Percentiles rank a stretch among this genome's conserved stretches.
phyloP scores from a whole-genome alignment of 805 yeast species.

The Aciculoconidium aculeatum region DNA sequence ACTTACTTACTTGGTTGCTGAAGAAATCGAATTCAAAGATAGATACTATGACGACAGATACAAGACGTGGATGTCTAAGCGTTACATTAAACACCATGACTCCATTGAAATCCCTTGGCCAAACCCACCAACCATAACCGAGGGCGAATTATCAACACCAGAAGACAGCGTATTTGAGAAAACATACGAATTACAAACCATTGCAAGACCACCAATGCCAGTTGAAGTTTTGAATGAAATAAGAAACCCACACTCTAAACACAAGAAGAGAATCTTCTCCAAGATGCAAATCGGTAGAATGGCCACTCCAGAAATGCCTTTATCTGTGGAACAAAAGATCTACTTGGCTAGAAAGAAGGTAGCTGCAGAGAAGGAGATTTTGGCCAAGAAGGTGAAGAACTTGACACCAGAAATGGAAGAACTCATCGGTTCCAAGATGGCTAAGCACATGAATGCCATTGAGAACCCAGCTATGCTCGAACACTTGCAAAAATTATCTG shows the following conservation, averaged over 20 bases:
- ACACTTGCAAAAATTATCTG: slow-evolving; percentile 36
- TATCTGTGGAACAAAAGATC: slow-evolving; percentile 55
- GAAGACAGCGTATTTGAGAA: slow-evolving; percentile 58
- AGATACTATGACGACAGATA: slow-evolving; percentile 69
- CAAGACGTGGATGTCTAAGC: slow-evolving; percentile 66
- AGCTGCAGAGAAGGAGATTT: slow-evolving; percentile 1
- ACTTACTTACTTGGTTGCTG: slow-evolving; percentile 70
- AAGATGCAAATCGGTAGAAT: slow-evolving; percentile 57
- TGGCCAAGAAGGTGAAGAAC: slow-evolving; percentile 28
- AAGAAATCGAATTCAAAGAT: slow-evolving; percentile 62
- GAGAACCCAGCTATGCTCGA: slow-evolving; percentile 29
- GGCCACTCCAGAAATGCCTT: slow-evolving; percentile 74
- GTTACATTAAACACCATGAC: slow-evolving; percentile 68
- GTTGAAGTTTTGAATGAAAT: slow-evolving; percentile 56
- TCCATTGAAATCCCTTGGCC: slow-evolving; percentile 88
- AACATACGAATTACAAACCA: slow-evolving; percentile 65
- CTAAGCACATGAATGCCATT: slow-evolving; percentile 31
- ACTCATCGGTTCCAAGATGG: slow-evolving; percentile 47
- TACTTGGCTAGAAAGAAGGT: slow-evolving; percentile 48
- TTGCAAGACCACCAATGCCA: slow-evolving; percentile 68
- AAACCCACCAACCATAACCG: slow-evolving; percentile 52
- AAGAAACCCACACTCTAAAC: slow-evolving; percentile 71
- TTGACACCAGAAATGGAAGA: slow-evolving; percentile 51
- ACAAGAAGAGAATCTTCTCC: slow-evolving; percentile 49
- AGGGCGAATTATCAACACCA: slow-evolving; percentile 53